Base-by-base conservation (phyloP, 2,329 filamentous ascomycete genomes). In the Pseudogymnoascus sp. region DNA sequence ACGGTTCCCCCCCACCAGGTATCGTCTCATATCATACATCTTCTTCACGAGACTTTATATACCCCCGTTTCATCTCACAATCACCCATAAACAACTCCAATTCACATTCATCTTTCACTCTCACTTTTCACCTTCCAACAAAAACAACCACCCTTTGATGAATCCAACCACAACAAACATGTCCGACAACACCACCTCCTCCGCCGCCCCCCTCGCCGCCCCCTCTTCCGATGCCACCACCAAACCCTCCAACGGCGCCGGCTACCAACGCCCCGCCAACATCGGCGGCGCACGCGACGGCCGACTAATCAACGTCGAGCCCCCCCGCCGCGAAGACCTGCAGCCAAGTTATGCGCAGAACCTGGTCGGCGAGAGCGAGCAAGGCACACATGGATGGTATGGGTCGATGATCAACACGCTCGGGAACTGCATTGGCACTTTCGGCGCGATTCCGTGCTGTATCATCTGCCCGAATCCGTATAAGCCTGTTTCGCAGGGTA, bases 381-480 rank as follows among this genome's bases (percentile, higher is more conserved):
- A 95, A 69, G 85, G 84, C 34, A 84, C 84, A 68, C 83, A 93
- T 75, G 90, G 91, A 73, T 97, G 92, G 92, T 99, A 98, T 73
- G 92, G 92, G 21, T 79, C 79, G 66, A 91, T 97, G 87, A 92
- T 96, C 76, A 90, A 93, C 75, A 76, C 79, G 14, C 79, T 98
- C 6, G 95, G 95, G 68, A 75, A 83, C 62, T 80, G 83, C 71
- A 81, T 97, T 63, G 95, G 95, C 70, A 89, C 86, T 54, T 73
- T 90, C 21, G 95, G 95, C 61, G 92, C 95, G 16, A 83, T 98
- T 69, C 95, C 95, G 4, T 96, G 93, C 85, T 96, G 93, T 76
- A 79, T 96, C 74, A 81, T 88, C 78, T 97, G 90, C 80, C 95
- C 95, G 61, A 99, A 99, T 79, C 95, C 93, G 2, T 98, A 93